phyloP scores from a whole-genome alignment of 805 yeast genomes.

The Wilhelminamyces savonicus region DNA sequence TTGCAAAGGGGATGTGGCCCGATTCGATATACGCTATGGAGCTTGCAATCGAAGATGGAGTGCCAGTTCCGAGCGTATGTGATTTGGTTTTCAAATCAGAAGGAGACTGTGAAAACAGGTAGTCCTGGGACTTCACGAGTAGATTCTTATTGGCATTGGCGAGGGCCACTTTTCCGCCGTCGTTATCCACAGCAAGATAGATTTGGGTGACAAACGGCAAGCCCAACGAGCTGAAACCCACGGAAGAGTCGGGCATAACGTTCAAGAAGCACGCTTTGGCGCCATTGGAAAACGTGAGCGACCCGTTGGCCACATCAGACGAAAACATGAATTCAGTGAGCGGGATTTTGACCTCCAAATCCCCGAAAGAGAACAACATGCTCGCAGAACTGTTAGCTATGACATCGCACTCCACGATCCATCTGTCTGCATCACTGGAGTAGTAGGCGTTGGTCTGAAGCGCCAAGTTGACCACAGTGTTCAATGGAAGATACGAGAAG shows the following conservation, averaged over 20 bases:
- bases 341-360: conserved; percentile 44
- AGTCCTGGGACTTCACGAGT: too few species aligned
- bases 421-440: conserved; percentile 36
- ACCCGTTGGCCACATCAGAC: conserved; percentile 36
- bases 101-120: not conserved
- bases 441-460: conserved; percentile 66
- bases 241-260: conserved; percentile 39
- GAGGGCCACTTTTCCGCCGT: conserved; percentile 47
- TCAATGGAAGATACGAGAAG: conserved; percentile 48
- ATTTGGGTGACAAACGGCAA: conserved; percentile 46
- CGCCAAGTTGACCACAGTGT: conserved; percentile 54
- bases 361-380: conserved; percentile 48
- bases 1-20: conserved; percentile 48
- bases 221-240: conserved; percentile 55
- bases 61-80: conserved; percentile 2
- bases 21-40: conserved; percentile 25
- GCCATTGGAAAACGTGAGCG: conserved; percentile 47
- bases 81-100: too few species aligned
- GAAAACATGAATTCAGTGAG: conserved; percentile 37
- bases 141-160: conserved; percentile 38
- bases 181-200: conserved; percentile 62
- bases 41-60: conserved; percentile 3
- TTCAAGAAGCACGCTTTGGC: conserved; percentile 50
- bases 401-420: conserved; percentile 58
- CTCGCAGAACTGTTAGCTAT: conserved; percentile 44